Percentiles rank a stretch among this genome's conserved stretches.
Evolutionary conservation across 73 alveolate genomes (phyloP).

Genomic region (Paramecium sexaurelia): DNA sequence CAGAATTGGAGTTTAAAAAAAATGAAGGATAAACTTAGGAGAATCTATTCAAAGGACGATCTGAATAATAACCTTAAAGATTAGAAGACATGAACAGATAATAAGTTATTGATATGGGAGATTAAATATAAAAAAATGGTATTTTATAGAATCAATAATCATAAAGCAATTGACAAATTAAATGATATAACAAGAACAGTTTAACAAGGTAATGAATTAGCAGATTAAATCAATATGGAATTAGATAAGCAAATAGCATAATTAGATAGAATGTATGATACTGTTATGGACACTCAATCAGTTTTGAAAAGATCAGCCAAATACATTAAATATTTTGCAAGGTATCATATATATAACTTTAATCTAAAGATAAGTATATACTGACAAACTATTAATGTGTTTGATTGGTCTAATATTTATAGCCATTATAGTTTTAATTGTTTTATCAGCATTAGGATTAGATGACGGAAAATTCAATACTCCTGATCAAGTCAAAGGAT

Average conservation of each 20-base stretch:
- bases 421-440: constrained; percentile 22
- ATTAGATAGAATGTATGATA: constrained; percentile 54
- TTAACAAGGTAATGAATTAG: constrained; percentile 17
- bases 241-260: constrained; percentile 58
- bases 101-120: constrained; percentile 45
- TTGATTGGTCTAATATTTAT: constrained; percentile 26
- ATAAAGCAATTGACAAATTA: not conserved
- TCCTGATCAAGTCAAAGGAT: not conserved
- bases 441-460: constrained; percentile 56
- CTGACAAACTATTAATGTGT: constrained; percentile 64
- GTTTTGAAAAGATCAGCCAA: constrained; percentile 61
- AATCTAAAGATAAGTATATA: constrained; percentile 29
- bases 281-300: constrained; percentile 53
- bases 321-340: constrained; percentile 56
- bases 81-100: constrained; percentile 5
- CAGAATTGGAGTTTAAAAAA: constrained; percentile 59
- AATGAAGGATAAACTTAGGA: constrained; percentile 53
- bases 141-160: not conserved
- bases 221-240: constrained; percentile 52
- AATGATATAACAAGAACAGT: not conserved
- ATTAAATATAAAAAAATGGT: not conserved
- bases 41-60: constrained; percentile 50
- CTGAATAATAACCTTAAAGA: not conserved
- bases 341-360: not conserved
- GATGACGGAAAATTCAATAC: constrained; percentile 47